Evolutionary conservation across 2,329 filamentous ascomycete genomes (phyloP).

Genomic region (Fusarium pseudograminearum): DNA sequence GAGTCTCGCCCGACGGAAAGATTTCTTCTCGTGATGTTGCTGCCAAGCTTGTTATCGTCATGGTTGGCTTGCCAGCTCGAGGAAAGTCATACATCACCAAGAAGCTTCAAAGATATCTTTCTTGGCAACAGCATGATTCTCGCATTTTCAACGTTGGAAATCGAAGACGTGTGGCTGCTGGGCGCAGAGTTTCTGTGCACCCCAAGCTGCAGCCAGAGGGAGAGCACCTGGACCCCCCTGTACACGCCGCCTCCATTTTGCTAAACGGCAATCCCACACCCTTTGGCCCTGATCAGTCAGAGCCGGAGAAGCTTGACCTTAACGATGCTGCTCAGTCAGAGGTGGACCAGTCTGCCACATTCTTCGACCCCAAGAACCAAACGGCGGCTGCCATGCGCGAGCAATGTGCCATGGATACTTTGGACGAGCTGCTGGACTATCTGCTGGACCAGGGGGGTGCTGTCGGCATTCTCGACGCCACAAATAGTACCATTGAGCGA

Average conservation of each 20-base stretch:
- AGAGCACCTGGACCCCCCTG: slow-evolving; percentile 58
- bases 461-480: slow-evolving; percentile 95
- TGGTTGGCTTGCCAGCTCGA: slow-evolving; percentile 94
- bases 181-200: slow-evolving; percentile 58
- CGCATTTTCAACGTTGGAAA: slow-evolving; percentile 98
- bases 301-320: slow-evolving; percentile 56
- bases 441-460: slow-evolving; percentile 84
- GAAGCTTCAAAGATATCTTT: slow-evolving; percentile 93
- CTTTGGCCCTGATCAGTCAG: slow-evolving; percentile 49
- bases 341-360: slow-evolving; percentile 90
- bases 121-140: slow-evolving; percentile 97
- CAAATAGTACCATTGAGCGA: slow-evolving; percentile 92
- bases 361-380: slow-evolving; percentile 92
- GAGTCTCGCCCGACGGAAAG: slow-evolving; percentile 93
- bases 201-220: slow-evolving; percentile 52
- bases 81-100: slow-evolving; percentile 99
- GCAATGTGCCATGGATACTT: slow-evolving; percentile 89
- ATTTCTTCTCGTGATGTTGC: slow-evolving; percentile 95
- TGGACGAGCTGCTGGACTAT: slow-evolving; percentile 93
- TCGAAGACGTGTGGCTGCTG: slow-evolving; percentile 82
- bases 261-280: slow-evolving; percentile 64
- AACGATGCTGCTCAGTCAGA: slow-evolving; percentile 53
- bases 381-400: slow-evolving; percentile 86
- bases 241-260: slow-evolving; percentile 68
- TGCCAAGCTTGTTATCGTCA: slow-evolving; percentile 96